Base-by-base conservation (phyloP, 371 early-diverging fungal species). In the Syncephalastrum sp. region DNA sequence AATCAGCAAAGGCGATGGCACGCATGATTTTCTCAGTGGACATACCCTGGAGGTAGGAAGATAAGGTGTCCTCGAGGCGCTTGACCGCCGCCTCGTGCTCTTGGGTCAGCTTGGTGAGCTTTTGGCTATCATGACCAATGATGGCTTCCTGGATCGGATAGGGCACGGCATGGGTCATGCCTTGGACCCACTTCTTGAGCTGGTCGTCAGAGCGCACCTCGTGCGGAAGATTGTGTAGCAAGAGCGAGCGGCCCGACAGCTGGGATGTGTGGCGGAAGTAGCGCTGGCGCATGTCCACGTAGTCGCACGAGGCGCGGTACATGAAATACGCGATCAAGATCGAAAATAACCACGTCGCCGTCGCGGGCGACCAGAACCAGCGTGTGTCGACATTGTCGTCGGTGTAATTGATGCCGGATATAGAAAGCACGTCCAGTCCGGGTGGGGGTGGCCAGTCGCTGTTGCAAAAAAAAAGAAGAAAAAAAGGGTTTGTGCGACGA, bases 91-190 rank as follows among this genome's bases (percentile, higher is more conserved):
- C 58, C 56, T 89, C 81, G 57, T 94, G 94, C 51, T 85, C 69
- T 27, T 83, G 69, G 47, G 89, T 82, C 42, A 91, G 65, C 4
- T 85, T 79, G 8, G 89, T 83, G 49, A 94, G 61, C 47, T 83
- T 79, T 14, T 82, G 74, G 24, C 86, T 83, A 48, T 90, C 84
- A 43, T 87, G 81, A 19, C 91, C 94, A 38, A 93, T 81, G 53
- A 89, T 74, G 1, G 79, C 84, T 58, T 89, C 84, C 25, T 78
- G 62, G 16, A 87, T 81, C 6, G 74, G 72, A 12, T 75, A 66
- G 5, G 53, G 64, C 16, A 82, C 45, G 5, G 69, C 69, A 38
- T 19, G 33, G 10, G 53, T 43, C 24, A 81, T 72, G 5, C 68
- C 66, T 27, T 70, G 44, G 48, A 91, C 62, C 75, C 83, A 92